Conservation (phyloP, 2,329 filamentous ascomycete species). For the Trichocomaceae sp. region DNA sequence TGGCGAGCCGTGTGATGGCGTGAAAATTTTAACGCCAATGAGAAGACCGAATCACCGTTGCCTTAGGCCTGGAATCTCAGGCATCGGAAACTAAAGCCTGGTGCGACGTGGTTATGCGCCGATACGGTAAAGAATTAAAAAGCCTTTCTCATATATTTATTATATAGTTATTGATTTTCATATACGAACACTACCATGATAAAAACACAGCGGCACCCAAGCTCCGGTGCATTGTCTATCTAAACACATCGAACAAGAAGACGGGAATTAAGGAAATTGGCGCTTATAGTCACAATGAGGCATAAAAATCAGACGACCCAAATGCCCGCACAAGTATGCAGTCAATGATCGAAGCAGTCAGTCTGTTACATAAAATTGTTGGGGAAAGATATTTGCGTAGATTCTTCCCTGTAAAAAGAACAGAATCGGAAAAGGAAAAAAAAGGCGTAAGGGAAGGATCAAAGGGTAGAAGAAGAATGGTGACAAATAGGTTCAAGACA, state of each 20-base stretch:
- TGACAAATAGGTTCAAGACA: constrained; percentile 14
- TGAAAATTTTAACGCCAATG: neutral
- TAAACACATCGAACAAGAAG: constrained; percentile 9
- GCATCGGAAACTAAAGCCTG: neutral
- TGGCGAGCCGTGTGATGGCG: neutral
- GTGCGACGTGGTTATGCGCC: too few species aligned
- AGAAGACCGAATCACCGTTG: neutral
- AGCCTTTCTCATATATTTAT: neutral
- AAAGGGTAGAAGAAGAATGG: constrained; percentile 1
- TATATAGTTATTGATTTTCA: too few species aligned
- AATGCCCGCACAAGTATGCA: constrained; percentile 7
- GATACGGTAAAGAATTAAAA: neutral
- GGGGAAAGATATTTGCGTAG: constrained; percentile 11
- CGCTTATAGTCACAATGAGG: constrained; percentile 9
- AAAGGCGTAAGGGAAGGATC: constrained; percentile 6
- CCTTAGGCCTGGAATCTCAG: neutral
- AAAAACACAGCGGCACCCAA: constrained; percentile 7
- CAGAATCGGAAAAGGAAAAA: constrained; percentile 10
- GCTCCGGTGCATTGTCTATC: constrained; percentile 13
- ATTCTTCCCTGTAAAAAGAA: constrained; percentile 7
- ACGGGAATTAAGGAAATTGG: neutral
- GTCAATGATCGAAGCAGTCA: neutral
- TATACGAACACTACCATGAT: constrained; percentile 1
- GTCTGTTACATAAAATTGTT: constrained; percentile 1
- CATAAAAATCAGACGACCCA: constrained; percentile 6